A percentile compares a stretch with the other conserved stretches of the same genome.
Evolutionary conservation across 1,139 yeast genomes (phyloP).

Genomic region (Diutina pseudorugosa): DNA sequence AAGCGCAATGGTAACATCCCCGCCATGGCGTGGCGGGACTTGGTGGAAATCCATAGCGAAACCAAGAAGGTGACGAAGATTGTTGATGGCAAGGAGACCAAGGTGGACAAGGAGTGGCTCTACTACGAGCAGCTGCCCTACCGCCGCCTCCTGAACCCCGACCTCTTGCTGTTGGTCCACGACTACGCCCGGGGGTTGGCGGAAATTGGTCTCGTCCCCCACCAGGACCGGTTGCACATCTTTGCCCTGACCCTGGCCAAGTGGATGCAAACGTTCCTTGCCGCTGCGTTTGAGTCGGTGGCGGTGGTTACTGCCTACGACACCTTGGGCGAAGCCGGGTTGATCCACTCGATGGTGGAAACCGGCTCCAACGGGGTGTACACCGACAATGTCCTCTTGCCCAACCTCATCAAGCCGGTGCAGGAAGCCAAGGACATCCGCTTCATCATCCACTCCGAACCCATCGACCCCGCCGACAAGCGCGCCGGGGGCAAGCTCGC

Average conservation of each 20-base stretch:
- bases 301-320: constrained; percentile 96
- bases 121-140: constrained; percentile 73
- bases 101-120: constrained; percentile 78
- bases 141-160: constrained; percentile 48
- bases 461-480: constrained; percentile 47
- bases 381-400: constrained; percentile 67
- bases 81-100: constrained; percentile 61
- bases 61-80: constrained; percentile 61
- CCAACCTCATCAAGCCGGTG: constrained; percentile 59
- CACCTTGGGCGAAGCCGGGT: constrained; percentile 86
- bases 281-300: constrained; percentile 62
- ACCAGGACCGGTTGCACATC: constrained; percentile 54
- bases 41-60: constrained; percentile 64
- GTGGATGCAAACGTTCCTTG: constrained; percentile 87
- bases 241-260: constrained; percentile 77
- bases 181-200: constrained; percentile 66
- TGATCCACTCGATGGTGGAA: constrained; percentile 74
- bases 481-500: constrained; percentile 51
- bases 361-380: constrained; percentile 71
- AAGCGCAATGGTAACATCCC: constrained; percentile 38
- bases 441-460: constrained; percentile 60
- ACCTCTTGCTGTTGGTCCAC: constrained; percentile 39
- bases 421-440: constrained; percentile 50
- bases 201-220: constrained; percentile 60
- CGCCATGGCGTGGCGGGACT: constrained; percentile 75